Percentiles rank a stretch among this genome's conserved stretches.
Conservation (phyloP, 2,329 filamentous ascomycete genomes). For the Elsinoe necatrix region DNA sequence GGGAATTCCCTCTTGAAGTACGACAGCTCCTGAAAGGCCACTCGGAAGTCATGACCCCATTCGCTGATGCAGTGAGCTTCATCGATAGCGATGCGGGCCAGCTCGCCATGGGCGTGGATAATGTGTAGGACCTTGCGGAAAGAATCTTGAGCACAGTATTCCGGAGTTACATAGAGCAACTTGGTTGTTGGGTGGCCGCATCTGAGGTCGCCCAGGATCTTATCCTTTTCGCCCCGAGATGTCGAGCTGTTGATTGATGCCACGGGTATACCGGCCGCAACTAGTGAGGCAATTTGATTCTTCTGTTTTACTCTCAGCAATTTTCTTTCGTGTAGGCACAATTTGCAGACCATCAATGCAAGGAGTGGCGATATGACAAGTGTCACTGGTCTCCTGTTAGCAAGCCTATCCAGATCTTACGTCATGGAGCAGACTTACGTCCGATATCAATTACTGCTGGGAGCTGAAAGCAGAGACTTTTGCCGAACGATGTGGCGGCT, state of each 20-base stretch:
- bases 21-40: slow-evolving; percentile 74
- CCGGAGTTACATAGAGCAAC: slow-evolving; percentile 87
- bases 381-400: slow-evolving; percentile 50
- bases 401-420: too few relatives aligned
- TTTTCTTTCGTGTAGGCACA: too few relatives aligned
- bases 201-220: slow-evolving; percentile 71
- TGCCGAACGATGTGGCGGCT: slow-evolving; percentile 83
- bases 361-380: slow-evolving; percentile 84
- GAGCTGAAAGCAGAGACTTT: slow-evolving; percentile 86
- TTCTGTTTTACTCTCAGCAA: slow-evolving; percentile 50
- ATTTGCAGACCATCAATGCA: slow-evolving; percentile 65
- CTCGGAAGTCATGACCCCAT: slow-evolving; percentile 97
- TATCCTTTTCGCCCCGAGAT: slow-evolving; percentile 51
- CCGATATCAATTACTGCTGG: slow-evolving; percentile 82
- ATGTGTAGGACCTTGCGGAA: slow-evolving; percentile 68
- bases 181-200: slow-evolving; percentile 77
- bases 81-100: slow-evolving; percentile 83
- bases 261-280: slow-evolving; percentile 65
- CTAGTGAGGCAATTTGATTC: slow-evolving; percentile 81
- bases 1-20: slow-evolving; percentile 81
- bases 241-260: slow-evolving; percentile 84
- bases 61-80: slow-evolving; percentile 96
- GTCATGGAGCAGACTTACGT: too few relatives aligned
- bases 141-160: slow-evolving; percentile 67
- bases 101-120: slow-evolving; percentile 70